Base-by-base conservation (phyloP, 371 early-diverging fungal genomes). In the Batrachochytrium dendrobatidis region DNA sequence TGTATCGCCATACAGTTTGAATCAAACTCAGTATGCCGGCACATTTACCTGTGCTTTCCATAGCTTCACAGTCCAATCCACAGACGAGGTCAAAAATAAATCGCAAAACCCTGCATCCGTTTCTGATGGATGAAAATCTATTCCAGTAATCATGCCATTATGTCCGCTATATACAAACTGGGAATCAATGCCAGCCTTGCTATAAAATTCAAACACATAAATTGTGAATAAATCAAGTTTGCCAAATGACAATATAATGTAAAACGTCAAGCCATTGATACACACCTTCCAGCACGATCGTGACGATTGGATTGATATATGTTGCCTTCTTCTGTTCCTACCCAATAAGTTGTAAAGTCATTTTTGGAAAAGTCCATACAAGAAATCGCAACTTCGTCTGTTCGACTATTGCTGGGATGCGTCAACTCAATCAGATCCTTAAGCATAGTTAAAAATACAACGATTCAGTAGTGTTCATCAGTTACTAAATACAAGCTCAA, bases 21-120 rank as follows among this genome's bases (percentile, higher is more conserved):
- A 46, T 26, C n/a, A 10, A n/a, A 22, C 61, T 5, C 6, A 7
- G 6, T 20, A 3, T 5, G 46, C 12, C 46, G 20, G 20, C 24
- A 26, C 3, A 5, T 20, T 12, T 5, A 3, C 24, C 46, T 3
- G 46, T 4, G 89, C 82, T 51, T 91, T 80, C 96, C 96, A 98
- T 25, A 98, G 75, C 60, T 94, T 92, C 56, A 92, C 86, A 0
- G 95, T 92, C 95, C 95, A 98, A 69, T 95, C 96, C 2, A 94
- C 89, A 5, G 89, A 89, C 30, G 85, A 79, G 0, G 95, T 95
- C 53, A 95, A 62, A 66, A 90, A 92, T 50, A 95, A 66, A 68
- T 95, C 95, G 7, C 92, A 83, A 65, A 91, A 92, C 60, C 92
- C 94, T 17, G 78, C 74, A 18, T 88, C 82, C 3, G 89, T 91